phyloP scores from a whole-genome alignment of 495 filamentous ascomycete species.

The Tuber calosporum region DNA sequence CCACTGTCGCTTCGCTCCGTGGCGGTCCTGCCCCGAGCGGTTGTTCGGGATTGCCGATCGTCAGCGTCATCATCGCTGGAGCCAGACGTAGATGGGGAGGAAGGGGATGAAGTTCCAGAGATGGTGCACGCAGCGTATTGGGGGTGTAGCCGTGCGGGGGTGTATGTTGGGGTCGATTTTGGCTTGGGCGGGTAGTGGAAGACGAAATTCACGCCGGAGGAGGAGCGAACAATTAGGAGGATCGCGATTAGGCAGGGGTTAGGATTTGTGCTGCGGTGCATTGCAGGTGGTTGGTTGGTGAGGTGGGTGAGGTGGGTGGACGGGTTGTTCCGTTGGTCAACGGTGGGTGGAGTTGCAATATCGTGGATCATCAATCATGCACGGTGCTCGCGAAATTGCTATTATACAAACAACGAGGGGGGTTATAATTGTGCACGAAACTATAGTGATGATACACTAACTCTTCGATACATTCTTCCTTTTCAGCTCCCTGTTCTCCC shows the following conservation, averaged over 20 bases:
- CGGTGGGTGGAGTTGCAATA: not conserved
- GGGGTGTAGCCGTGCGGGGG: constrained; percentile 30
- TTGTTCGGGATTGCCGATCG: constrained; percentile 44
- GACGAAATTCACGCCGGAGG: constrained; percentile 73
- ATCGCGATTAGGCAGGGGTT: constrained; percentile 67
- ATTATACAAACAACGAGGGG: not conserved
- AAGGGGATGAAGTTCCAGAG: constrained; percentile 26
- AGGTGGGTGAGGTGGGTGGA: not conserved
- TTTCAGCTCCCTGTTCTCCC: constrained; percentile 32
- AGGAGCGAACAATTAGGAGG: constrained; percentile 71
- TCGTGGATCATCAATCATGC: not conserved
- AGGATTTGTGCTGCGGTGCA: constrained; percentile 46
- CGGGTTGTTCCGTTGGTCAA: constrained; percentile 45
- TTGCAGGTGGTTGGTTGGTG: constrained; percentile 25
- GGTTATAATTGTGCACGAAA: not conserved
- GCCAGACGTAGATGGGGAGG: constrained; percentile 16
- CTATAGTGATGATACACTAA: not conserved
- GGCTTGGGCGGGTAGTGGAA: constrained; percentile 80
- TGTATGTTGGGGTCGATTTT: constrained; percentile 18
- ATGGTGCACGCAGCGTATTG: constrained; percentile 33
- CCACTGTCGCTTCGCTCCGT: constrained; percentile 28
- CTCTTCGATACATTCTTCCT: constrained; percentile 19
- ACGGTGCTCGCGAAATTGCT: too few species aligned
- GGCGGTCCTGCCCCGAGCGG: constrained; percentile 10
- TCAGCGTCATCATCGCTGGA: constrained; percentile 41